Evolutionary conservation across 2,329 filamentous ascomycete genomes (phyloP).

Genomic region (Diaporthe vaccinii): DNA sequence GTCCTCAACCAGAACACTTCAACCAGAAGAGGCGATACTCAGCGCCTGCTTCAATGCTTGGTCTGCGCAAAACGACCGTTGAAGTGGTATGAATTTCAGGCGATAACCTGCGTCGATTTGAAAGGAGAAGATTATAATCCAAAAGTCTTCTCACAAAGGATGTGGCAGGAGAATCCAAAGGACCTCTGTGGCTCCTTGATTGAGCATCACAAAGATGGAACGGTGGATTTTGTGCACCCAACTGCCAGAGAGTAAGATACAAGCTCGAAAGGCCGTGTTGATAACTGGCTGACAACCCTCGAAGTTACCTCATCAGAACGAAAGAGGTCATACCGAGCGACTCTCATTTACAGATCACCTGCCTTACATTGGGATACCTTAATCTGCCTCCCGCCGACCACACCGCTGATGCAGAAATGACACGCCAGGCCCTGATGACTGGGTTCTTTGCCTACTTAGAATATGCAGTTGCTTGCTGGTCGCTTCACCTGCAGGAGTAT

Average conservation of each 20-base stretch:
- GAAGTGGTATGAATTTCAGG: neutral
- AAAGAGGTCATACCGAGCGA: neutral
- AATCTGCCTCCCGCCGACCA: neutral
- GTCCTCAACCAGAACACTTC: neutral
- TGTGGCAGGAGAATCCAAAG: neutral
- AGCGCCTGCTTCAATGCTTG: neutral
- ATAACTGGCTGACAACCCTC: neutral
- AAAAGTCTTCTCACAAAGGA: neutral
- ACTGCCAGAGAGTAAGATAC: neutral
- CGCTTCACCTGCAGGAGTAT: neutral
- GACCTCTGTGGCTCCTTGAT: neutral
- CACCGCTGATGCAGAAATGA: neutral
- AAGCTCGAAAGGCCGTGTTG: neutral
- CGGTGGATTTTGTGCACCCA: neutral
- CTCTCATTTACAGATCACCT: neutral
- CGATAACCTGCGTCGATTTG: neutral
- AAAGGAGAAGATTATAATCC: neutral
- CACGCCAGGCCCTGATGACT: neutral
- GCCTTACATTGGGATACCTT: neutral
- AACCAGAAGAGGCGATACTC: neutral
- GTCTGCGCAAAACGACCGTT: neutral
- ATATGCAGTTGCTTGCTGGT: neutral
- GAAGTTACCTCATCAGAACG: neutral
- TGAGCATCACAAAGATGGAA: neutral
- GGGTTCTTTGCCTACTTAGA: neutral